Conservation (phyloP, 805 yeast species). For the Kodamaea lidongshanica region DNA sequence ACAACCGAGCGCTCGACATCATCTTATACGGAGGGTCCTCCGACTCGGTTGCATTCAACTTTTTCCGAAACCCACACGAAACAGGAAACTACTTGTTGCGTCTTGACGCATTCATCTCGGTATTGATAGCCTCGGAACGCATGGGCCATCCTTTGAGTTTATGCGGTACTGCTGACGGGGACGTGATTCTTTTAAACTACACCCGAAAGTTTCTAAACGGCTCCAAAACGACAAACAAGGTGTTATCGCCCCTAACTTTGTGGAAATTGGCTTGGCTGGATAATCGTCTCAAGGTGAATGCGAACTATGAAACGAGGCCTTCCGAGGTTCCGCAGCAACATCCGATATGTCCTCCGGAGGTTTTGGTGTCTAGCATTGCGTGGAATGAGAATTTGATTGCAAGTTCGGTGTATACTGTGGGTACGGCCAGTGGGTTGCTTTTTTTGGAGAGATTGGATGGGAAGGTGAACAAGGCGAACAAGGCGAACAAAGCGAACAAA, state of each 20-base stretch:
- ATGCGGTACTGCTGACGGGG: slow-evolving; percentile 31
- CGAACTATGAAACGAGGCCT: slow-evolving; percentile 25
- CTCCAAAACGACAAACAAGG: slow-evolving; percentile 26
- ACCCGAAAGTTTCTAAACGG: slow-evolving; percentile 34
- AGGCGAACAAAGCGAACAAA: too few species aligned
- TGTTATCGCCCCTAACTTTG: slow-evolving; percentile 37
- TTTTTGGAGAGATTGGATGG: slow-evolving; percentile 39
- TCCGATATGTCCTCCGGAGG: slow-evolving; percentile 43
- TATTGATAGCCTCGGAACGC: slow-evolving; percentile 23
- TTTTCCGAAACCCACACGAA: slow-evolving; percentile 31
- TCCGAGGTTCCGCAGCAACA: slow-evolving; percentile 24
- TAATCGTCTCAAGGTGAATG: slow-evolving; percentile 14
- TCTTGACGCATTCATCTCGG: slow-evolving; percentile 26
- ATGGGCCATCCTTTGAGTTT: slow-evolving; percentile 34
- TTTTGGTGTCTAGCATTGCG: slow-evolving; percentile 42
- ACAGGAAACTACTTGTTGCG: slow-evolving; percentile 24
- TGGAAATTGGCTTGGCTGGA: slow-evolving; percentile 22
- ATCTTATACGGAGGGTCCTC: slow-evolving; percentile 22
- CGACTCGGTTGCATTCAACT: slow-evolving; percentile 26
- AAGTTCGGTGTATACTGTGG: slow-evolving; percentile 49
- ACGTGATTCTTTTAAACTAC: slow-evolving; percentile 29
- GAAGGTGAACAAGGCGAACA: too few species aligned
- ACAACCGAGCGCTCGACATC: slow-evolving; percentile 22
- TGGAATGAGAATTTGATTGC: slow-evolving; percentile 50
- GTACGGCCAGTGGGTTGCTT: slow-evolving; percentile 45